A percentile compares a stretch with the other conserved stretches of the same genome.
Evolutionary conservation across 1,139 yeast genomes (phyloP).

Genomic region (Diutina neorugosa): DNA sequence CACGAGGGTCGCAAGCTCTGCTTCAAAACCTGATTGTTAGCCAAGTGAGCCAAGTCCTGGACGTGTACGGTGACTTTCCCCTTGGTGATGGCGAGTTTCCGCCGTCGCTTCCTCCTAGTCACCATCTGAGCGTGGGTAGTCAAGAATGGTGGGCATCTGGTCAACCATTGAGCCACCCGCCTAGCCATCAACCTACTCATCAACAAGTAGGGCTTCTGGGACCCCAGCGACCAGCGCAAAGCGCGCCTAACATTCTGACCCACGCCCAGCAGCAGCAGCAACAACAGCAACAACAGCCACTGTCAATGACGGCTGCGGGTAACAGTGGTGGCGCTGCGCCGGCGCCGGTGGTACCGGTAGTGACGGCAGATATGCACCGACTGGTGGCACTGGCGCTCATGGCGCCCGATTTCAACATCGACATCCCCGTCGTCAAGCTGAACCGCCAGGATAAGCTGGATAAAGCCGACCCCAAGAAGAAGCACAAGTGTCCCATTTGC

Average conservation of each 20-base stretch:
- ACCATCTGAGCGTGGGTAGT: background rate
- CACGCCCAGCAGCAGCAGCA: background rate
- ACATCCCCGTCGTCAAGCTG: slow-evolving; percentile 4
- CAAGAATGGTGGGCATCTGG: background rate
- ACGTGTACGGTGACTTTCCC: background rate
- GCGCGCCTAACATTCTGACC: background rate
- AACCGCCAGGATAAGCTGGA: slow-evolving; percentile 12
- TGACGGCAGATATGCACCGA: background rate
- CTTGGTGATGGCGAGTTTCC: background rate
- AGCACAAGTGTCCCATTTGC: slow-evolving; percentile 71
- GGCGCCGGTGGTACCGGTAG: background rate
- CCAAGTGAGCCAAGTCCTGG: background rate
- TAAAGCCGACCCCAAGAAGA: slow-evolving; percentile 44
- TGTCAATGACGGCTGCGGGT: too few relatives aligned
- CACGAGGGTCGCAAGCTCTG: background rate
- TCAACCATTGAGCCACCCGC: background rate
- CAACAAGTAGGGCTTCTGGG: background rate
- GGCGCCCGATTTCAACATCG: slow-evolving; percentile 4
- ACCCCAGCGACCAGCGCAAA: background rate
- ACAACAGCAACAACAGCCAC: too few relatives aligned
- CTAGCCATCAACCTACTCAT: background rate
- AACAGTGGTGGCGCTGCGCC: background rate
- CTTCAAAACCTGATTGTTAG: background rate
- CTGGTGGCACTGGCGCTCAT: slow-evolving; percentile 4
- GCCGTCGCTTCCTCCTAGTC: background rate